These are phyloP conservation scores for Fraxinus albicans DNA, from an alignment of 305 asterid genomes.

Conservation along the genomic window DNA sequence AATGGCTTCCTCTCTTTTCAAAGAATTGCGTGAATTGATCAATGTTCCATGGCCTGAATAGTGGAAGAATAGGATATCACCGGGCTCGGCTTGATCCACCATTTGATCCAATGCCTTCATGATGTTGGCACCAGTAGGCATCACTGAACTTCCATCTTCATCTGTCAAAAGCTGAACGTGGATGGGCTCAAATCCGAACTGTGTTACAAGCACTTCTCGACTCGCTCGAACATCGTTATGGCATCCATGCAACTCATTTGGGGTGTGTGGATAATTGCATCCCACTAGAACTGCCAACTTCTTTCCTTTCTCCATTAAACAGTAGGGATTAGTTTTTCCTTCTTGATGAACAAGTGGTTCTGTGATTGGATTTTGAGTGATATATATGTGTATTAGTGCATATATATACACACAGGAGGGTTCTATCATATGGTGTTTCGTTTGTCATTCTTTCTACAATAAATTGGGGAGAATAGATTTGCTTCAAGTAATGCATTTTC, in stretches of 20 bases:
- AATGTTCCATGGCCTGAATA: constrained; percentile 88
- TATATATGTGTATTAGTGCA: background rate
- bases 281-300: constrained; percentile 45
- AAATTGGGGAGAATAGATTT: background rate
- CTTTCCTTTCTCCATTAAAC: constrained; percentile 29
- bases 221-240: constrained; percentile 76
- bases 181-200: constrained; percentile 40
- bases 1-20: constrained; percentile 63
- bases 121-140: constrained; percentile 80
- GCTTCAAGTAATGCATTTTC: background rate
- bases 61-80: constrained; percentile 72
- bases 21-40: constrained; percentile 33
- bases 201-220: constrained; percentile 47
- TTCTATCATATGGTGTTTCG: background rate
- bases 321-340: background rate
- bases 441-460: background rate
- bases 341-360: constrained; percentile 16
- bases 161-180: constrained; percentile 52
- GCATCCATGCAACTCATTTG: constrained; percentile 69
- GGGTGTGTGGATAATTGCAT: constrained; percentile 51
- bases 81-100: constrained; percentile 59
- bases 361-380: background rate
- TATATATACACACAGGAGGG: background rate
- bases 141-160: constrained; percentile 53
- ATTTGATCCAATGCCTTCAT: constrained; percentile 56